Evolutionary conservation across 495 filamentous ascomycete species (phyloP), one percentile per base, ranked within the genome.

Genomic region (Aspergillus cavernicola): DNA sequence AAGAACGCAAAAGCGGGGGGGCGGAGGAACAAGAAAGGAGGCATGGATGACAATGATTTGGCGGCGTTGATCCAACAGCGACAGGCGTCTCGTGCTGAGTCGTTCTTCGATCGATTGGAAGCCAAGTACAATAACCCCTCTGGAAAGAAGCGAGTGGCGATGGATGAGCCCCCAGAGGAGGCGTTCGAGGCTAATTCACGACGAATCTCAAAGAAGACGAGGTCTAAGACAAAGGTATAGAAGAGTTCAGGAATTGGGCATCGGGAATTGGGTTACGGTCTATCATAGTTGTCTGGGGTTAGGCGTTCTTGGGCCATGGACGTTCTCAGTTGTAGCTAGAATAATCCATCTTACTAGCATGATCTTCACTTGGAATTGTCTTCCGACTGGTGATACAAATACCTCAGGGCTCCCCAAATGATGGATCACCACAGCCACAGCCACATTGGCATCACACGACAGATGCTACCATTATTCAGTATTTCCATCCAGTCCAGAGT

Each of bases 51-150:
- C 43, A 72, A 68, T 50, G 80, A 73, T 38, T 71, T 88, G 28
- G 74, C 74, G 18, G 80, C 76, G 3, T 48, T 88, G 57, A 88
- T 89, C 46, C 75, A 81, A 57, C 67, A 72, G 56, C 71, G 79
- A 23, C 79, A 83, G 59, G 66, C 76, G 53, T 63, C 67, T 16
- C 72, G 81, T 10, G 71, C 66, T 7, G 73, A 61, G 20, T 64
- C 66, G 16, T 85, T 96, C 63, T 67, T 91, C 19, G 85, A 86
- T 38, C 63, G 75, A 40, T 57, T 95, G 26, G 88, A 85, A 54
- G 88, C 82, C 22, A 92, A 89, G 71, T 95, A 93, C 63, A 80
- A 75, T 62, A 80, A 75, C 39, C 53, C 61, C 20, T 42, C 42
- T 24, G 57, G 58, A 19, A 63, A 58, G 33, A 63, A 64, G 50